Evolutionary conservation across 306 rosid species (phyloP).

Genomic region (Luffa aegyptiaca): DNA sequence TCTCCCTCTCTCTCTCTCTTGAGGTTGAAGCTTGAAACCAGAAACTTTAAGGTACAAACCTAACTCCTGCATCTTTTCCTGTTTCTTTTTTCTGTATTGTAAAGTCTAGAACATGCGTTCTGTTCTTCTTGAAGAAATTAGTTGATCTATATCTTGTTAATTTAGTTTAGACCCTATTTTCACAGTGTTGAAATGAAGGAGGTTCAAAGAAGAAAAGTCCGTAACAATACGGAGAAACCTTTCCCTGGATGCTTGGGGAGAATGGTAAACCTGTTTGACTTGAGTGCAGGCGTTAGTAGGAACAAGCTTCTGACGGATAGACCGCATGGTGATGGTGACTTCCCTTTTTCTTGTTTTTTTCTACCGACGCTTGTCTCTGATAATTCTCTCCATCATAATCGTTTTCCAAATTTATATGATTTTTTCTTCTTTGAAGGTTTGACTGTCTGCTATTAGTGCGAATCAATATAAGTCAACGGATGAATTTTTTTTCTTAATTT

Average conservation of each 20-base stretch:
- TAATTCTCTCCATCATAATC: neutral
- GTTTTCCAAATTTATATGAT: neutral
- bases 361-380: neutral
- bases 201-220: conserved; percentile 37
- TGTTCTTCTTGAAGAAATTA: neutral
- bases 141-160: conserved; percentile 8
- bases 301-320: conserved; percentile 71
- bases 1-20: neutral
- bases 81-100: neutral
- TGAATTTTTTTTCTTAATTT: neutral
- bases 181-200: conserved; percentile 53
- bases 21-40: neutral
- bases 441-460: neutral
- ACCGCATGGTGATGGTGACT: conserved; percentile 69
- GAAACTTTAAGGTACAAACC: neutral
- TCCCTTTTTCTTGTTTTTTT: neutral
- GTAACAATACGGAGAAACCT: conserved; percentile 44
- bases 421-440: conserved; percentile 7
- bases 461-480: neutral
- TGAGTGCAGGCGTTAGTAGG: conserved; percentile 47
- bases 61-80: neutral
- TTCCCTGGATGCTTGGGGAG: conserved; percentile 93
- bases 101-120: neutral
- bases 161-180: neutral
- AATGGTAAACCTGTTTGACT: conserved; percentile 88